phyloP scores from a whole-genome alignment of 2,329 filamentous ascomycete species.

The Neoarthrinium moseri region DNA sequence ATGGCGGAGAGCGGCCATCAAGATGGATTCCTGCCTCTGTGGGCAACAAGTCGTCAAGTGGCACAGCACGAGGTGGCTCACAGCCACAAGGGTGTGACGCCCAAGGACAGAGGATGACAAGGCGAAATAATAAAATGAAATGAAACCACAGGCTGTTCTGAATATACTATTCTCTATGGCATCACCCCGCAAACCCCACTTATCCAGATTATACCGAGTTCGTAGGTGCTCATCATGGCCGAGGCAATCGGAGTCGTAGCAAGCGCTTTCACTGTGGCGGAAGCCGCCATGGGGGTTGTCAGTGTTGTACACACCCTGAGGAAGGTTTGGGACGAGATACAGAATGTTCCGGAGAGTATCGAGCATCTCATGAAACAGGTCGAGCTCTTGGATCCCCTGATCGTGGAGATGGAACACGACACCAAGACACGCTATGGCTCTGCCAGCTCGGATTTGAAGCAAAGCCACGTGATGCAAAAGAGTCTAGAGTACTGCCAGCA shows the following conservation, averaged over 20 bases:
- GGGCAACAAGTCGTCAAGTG: no score
- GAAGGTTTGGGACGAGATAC: conserved; percentile 4
- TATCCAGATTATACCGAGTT: no score
- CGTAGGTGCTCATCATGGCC: conserved; percentile 6
- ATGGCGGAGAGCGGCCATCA: no score
- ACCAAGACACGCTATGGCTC: background rate
- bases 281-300: conserved; percentile 1
- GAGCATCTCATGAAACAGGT: conserved; percentile 2
- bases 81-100: no score
- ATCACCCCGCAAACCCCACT: no score
- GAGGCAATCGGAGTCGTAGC: conserved; percentile 4
- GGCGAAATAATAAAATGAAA: no score
- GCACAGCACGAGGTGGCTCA: no score
- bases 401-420: conserved; percentile 6
- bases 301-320: background rate
- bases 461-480: background rate
- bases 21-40: no score
- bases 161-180: no score
- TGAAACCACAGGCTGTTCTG: no score
- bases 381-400: conserved; percentile 1
- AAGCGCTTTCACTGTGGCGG: conserved; percentile 5
- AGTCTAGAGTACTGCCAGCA: background rate
- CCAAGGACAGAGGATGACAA: no score
- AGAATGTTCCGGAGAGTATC: conserved; percentile 7
- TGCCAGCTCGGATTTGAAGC: conserved; percentile 5